A percentile compares a stretch with the other conserved stretches of the same genome.
phyloP scores from a whole-genome alignment of 208 protist species.

The Leishmania major region DNA sequence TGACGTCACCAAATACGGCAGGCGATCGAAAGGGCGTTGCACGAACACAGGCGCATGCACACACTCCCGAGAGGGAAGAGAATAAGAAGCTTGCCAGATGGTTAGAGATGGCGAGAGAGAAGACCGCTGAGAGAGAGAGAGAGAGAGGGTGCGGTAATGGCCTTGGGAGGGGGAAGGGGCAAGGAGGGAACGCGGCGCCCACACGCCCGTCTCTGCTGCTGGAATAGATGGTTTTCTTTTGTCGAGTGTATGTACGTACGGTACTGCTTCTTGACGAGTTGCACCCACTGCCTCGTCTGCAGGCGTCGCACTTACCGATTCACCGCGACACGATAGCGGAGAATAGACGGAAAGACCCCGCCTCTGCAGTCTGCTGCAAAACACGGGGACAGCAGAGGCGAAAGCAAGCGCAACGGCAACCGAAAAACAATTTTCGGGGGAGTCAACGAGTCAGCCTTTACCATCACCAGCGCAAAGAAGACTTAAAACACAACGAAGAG shows the following conservation, averaged over 20 bases:
- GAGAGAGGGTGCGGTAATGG: background rate
- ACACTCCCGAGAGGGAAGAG: no score
- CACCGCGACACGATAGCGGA: background rate
- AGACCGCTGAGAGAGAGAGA: background rate
- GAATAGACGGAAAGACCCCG: constrained; percentile 9
- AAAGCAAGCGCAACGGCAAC: background rate
- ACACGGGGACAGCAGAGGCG: constrained; percentile 7
- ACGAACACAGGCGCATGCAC: no score
- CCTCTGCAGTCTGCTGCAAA: background rate
- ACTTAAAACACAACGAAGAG: background rate
- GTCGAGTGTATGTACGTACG: background rate
- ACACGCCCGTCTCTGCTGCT: background rate
- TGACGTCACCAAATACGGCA: background rate
- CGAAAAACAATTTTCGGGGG: background rate
- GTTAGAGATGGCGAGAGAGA: background rate
- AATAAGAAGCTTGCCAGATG: background rate
- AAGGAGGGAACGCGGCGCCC: background rate
- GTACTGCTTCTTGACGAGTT: background rate
- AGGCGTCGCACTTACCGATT: background rate
- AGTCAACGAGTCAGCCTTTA: background rate
- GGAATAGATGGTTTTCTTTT: background rate
- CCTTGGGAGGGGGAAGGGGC: background rate
- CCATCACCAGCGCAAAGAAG: background rate
- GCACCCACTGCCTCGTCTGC: background rate
- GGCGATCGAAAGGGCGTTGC: background rate